Evolutionary conservation across 768 basidiomycete genomes (phyloP).

Genomic region (Stropharia rugosoannulata): DNA sequence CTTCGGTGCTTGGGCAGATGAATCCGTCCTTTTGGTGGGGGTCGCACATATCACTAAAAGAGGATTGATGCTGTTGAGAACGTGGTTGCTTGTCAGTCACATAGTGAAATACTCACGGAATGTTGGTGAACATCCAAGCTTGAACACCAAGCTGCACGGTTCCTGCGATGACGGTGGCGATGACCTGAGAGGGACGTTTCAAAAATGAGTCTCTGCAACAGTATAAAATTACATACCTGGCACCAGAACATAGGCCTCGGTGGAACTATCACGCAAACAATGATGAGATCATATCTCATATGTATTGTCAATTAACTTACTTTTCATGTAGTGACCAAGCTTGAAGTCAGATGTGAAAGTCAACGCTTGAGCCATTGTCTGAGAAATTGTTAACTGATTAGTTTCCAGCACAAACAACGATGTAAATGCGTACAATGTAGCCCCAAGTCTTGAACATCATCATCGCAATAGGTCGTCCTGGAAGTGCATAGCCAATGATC

Average conservation of each 20-base stretch:
- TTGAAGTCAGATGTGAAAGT: conserved; percentile 65
- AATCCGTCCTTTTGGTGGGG: conserved; percentile 48
- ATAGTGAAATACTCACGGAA: conserved; percentile 22
- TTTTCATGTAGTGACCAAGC: conserved; percentile 72
- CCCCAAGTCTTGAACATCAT: conserved; percentile 71
- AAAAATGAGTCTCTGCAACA: neutral
- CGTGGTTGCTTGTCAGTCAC: neutral
- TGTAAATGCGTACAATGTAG: conserved; percentile 35
- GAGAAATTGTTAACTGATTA: neutral
- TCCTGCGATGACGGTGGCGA: conserved; percentile 56
- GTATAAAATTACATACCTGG: conserved; percentile 22
- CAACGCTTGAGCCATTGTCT: conserved; percentile 58
- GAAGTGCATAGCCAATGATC: conserved; percentile 74
- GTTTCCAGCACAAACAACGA: too few relatives aligned
- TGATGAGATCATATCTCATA: neutral
- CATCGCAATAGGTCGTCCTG: conserved; percentile 68
- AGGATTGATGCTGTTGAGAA: neutral
- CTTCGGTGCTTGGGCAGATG: conserved; percentile 50
- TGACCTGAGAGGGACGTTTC: conserved; percentile 23
- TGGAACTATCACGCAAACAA: conserved; percentile 36
- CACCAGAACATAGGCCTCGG: conserved; percentile 55
- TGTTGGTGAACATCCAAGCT: conserved; percentile 60
- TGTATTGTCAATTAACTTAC: conserved; percentile 24
- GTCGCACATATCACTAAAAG: conserved; percentile 44
- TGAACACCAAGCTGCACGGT: conserved; percentile 70